Evolutionary conservation across 2,329 filamentous ascomycete genomes (phyloP).

Genomic region (Xylariaceae sp.): DNA sequence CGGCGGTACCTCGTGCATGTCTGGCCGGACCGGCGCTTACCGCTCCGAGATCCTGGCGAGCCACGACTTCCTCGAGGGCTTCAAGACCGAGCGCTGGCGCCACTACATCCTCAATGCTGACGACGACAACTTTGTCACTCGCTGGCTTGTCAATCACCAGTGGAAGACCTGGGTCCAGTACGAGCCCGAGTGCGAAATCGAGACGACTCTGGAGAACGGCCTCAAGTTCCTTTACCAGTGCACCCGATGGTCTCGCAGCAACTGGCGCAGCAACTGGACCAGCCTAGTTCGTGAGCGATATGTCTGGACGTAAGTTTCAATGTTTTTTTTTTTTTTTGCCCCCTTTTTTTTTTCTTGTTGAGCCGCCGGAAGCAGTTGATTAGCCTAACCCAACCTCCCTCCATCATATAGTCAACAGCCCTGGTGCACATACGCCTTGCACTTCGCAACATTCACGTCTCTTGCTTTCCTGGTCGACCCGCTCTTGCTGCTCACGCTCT

Average conservation of each 20-base stretch:
- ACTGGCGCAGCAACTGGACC: conserved; percentile 95
- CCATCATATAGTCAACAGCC: conserved; percentile 63
- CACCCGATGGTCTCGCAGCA: conserved; percentile 90
- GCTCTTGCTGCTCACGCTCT: conserved; percentile 62
- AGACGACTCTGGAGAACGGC: conserved; percentile 87
- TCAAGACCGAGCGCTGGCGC: conserved; percentile 87
- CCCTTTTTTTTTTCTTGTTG: no score
- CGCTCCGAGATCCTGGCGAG: conserved; percentile 82
- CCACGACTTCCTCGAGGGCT: conserved; percentile 77
- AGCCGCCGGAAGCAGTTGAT: no score
- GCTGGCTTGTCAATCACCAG: conserved; percentile 86
- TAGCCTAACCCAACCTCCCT: no score
- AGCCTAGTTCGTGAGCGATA: conserved; percentile 78
- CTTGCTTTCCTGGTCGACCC: conserved; percentile 76
- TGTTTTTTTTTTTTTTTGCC: no score
- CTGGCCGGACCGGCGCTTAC: conserved; percentile 88
- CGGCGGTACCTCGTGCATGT: conserved; percentile 94
- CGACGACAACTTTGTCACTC: conserved; percentile 96
- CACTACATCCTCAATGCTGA: conserved; percentile 89
- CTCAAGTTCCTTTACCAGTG: conserved; percentile 89
- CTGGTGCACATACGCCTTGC: conserved; percentile 90
- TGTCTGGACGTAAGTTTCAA: conserved; percentile 72
- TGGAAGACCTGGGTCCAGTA: conserved; percentile 97
- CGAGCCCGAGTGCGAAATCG: conserved; percentile 81
- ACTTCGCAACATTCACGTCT: conserved; percentile 87